phyloP scores from a whole-genome alignment of 2,329 filamentous ascomycete species.

The Westerdykella ornata region DNA sequence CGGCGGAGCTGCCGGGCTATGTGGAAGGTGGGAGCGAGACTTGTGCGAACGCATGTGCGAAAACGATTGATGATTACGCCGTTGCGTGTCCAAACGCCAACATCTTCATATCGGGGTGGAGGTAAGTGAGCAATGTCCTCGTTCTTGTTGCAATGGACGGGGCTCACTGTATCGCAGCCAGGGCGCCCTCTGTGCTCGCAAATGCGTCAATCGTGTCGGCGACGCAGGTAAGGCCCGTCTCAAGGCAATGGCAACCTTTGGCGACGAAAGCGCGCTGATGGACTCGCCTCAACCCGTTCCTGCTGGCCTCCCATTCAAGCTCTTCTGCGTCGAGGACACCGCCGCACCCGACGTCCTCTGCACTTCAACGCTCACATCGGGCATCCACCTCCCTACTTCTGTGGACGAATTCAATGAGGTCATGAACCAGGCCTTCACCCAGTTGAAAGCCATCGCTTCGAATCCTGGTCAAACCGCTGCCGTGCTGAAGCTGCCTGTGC shows the following conservation, averaged over 20 bases:
- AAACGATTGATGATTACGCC: conserved; percentile 5
- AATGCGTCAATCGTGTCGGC: conserved; percentile 5
- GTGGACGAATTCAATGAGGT: too few species aligned
- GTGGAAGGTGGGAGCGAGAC: conserved; percentile 6
- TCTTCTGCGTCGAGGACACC: conserved; percentile 7
- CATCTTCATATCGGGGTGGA: too few species aligned
- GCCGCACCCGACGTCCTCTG: conserved; percentile 7
- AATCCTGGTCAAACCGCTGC: too few species aligned
- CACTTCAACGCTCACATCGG: conserved; percentile 6
- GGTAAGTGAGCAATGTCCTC: too few species aligned
- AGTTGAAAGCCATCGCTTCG: too few species aligned
- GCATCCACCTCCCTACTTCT: conserved; percentile 7
- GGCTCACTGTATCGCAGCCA: conserved; percentile 2
- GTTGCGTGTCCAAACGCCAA: too few species aligned
- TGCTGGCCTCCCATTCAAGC: neutral
- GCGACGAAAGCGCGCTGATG: conserved; percentile 8
- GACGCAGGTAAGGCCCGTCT: neutral
- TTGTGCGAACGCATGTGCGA: conserved; percentile 4
- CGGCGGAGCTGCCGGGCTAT: conserved; percentile 5
- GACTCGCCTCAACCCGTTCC: conserved; percentile 3
- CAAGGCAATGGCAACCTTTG: conserved; percentile 8
- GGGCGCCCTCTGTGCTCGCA: conserved; percentile 10
- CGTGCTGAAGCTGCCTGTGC: too few species aligned
- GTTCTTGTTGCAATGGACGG: conserved; percentile 8
- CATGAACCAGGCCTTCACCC: too few species aligned